Conservation (phyloP, 1,284 basidiomycete genomes). For the Moesziomyces globuligerus region DNA sequence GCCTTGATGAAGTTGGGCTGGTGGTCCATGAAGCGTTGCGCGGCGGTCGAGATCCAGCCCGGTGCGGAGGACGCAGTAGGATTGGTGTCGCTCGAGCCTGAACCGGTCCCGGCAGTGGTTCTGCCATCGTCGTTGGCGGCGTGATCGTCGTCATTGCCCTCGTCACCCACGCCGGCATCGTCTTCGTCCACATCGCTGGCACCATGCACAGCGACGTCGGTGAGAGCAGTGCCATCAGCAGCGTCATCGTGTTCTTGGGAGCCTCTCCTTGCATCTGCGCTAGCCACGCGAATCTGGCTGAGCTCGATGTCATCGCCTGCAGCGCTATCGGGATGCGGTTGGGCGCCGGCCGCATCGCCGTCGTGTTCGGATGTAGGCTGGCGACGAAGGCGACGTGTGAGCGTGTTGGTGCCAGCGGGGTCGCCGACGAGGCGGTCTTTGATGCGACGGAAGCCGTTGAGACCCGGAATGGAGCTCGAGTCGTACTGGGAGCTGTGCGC, state of each 20-base stretch:
- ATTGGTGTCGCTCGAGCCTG: conserved; percentile 52
- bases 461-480: conserved; percentile 44
- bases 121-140: conserved; percentile 37
- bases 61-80: conserved; percentile 50
- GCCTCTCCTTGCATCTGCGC: conserved; percentile 3
- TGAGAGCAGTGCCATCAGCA: conserved; percentile 7
- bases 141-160: conserved; percentile 12
- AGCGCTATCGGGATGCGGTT: conserved; percentile 5
- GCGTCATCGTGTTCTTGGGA: background rate
- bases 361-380: conserved; percentile 13
- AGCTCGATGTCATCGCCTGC: conserved; percentile 41
- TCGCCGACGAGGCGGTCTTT: conserved; percentile 45
- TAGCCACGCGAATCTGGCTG: conserved; percentile 26
- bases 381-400: conserved; percentile 36
- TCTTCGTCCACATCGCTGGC: conserved; percentile 8
- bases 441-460: conserved; percentile 46
- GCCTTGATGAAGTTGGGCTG: conserved; percentile 59
- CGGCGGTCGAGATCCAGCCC: conserved; percentile 45
- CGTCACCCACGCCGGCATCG: background rate
- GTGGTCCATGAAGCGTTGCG: conserved; percentile 43
- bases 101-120: conserved; percentile 46
- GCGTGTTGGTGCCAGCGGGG: conserved; percentile 15
- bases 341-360: conserved; percentile 6
- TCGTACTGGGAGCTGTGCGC: conserved; percentile 41
- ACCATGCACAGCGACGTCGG: conserved; percentile 15